Evolutionary conservation across 1,284 basidiomycete genomes (phyloP), one percentile per base, ranked within the genome.

Genomic region (Rhodotorula sp.): DNA sequence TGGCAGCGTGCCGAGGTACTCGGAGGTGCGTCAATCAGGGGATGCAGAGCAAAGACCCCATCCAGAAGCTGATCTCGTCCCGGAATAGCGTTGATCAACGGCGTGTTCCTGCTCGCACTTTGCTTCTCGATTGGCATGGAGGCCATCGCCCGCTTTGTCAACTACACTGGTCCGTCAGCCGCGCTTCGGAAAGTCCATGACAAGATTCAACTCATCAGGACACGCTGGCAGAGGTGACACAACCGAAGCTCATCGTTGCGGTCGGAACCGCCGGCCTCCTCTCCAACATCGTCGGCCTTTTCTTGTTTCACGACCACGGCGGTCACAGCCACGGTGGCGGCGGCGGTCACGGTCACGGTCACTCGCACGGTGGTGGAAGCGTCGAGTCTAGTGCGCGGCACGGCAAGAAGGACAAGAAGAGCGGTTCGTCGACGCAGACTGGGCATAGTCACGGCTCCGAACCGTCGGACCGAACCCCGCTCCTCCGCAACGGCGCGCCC

Each of bases 1-100:
- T 98, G 95, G 94, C 95, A 99, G 82, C 86, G 96, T 68, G 96
- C 96, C n/a, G 96, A 99, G 80, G 96, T 99, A 71, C 86, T 99
- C 14, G 93, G 93, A 44, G 93, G 62, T 62, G 33, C 49, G 48
- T 37, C 14, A 12, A 29, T 12, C n/a, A 60, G 66, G 46, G 26
- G 0, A 44, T 22, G 37, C 37, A 42, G 10, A 12, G 37, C 37
- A 10, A 42, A 8, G 37, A 12, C 2, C 37, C 37, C 17, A 6
- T 22, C 20, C 79, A 7, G 24, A 26, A 26, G 24, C n/a, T 29
- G 42, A 48, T 18, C 15, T 18, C 4, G 3, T 7, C 45, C 37
- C 37, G 18, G 4, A 3, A 10, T 42, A 62, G 62, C 81, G 0
- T 85, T 99, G 59, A 84, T 98, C 78, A 99, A 99, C 78, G 95